phyloP scores from a whole-genome alignment of 2,329 filamentous ascomycete genomes.

The Fusarium setosum region DNA sequence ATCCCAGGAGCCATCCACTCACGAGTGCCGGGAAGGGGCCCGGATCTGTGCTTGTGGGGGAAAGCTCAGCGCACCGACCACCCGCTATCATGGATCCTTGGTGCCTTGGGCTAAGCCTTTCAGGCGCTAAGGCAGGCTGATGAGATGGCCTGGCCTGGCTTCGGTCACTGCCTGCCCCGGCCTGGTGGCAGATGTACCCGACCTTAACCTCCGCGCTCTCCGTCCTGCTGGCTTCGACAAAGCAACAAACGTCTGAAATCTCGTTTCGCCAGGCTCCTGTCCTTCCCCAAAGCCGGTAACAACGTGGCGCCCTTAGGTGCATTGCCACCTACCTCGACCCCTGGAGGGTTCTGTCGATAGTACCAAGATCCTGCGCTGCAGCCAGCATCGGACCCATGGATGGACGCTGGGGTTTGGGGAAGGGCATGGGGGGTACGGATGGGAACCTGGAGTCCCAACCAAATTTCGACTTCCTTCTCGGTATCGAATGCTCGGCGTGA shows the following conservation, averaged over 20 bases:
- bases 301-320: constrained; percentile 10
- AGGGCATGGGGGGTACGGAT: neutral
- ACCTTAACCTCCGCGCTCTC: neutral
- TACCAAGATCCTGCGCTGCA: constrained; percentile 9
- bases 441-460: neutral
- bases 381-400: constrained; percentile 1
- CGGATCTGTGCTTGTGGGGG: constrained; percentile 29
- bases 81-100: constrained; percentile 11
- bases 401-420: constrained; percentile 2
- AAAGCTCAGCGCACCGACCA: constrained; percentile 5
- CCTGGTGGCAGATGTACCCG: constrained; percentile 12
- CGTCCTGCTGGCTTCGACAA: constrained; percentile 15
- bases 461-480: neutral
- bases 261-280: constrained; percentile 8
- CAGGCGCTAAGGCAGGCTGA: constrained; percentile 25
- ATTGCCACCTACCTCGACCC: neutral
- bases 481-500: neutral
- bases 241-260: constrained; percentile 10
- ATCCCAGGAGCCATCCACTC: constrained; percentile 13
- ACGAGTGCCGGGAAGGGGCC: constrained; percentile 14
- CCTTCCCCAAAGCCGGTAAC: neutral
- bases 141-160: constrained; percentile 11
- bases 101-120: constrained; percentile 15
- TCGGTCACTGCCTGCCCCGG: neutral
- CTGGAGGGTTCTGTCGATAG: neutral